Conservation (phyloP, 2,329 filamentous ascomycete genomes). For the Penicillium rolfsii region DNA sequence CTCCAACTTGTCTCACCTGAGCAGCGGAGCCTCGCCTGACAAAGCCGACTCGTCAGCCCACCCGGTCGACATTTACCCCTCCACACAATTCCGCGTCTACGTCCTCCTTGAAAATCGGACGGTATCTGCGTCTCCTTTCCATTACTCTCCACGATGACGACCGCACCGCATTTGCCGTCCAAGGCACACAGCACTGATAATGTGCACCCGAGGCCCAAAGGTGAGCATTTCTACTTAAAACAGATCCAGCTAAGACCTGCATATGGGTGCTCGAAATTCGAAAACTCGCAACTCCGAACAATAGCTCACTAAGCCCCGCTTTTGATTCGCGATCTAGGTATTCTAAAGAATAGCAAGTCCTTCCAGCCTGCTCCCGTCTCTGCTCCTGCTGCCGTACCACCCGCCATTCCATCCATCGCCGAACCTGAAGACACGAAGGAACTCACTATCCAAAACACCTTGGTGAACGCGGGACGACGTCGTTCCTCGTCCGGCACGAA, state of each 20-base stretch:
- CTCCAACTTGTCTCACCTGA: slow-evolving; percentile 11
- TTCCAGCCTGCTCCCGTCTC: slow-evolving; percentile 60
- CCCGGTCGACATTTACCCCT: slow-evolving; percentile 15
- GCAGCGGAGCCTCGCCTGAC: slow-evolving; percentile 16
- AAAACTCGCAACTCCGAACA: background rate
- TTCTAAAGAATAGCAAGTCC: slow-evolving; percentile 82
- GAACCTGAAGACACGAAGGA: slow-evolving; percentile 71
- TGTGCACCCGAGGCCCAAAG: slow-evolving; percentile 46
- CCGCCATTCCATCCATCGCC: slow-evolving; percentile 43
- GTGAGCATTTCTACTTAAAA: slow-evolving; percentile 31
- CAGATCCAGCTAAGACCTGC: background rate
- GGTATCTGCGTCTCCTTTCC: slow-evolving; percentile 7
- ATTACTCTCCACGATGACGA: slow-evolving; percentile 24
- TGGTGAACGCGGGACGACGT: slow-evolving; percentile 88
- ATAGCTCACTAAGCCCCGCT: background rate
- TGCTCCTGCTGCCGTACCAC: slow-evolving; percentile 40
- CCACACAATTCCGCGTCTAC: slow-evolving; percentile 13
- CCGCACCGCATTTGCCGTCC: slow-evolving; percentile 30
- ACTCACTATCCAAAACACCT: slow-evolving; percentile 88
- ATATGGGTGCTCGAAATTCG: background rate
- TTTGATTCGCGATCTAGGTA: slow-evolving; percentile 61
- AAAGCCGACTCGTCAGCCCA: slow-evolving; percentile 12
- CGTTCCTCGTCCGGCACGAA: slow-evolving; percentile 76
- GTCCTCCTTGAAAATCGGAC: slow-evolving; percentile 27
- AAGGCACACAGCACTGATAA: slow-evolving; percentile 41